A percentile compares a stretch with the other conserved stretches of the same genome.
Conservation (phyloP, 2,329 filamentous ascomycete genomes). For the Cordyceps fumosorosea region DNA sequence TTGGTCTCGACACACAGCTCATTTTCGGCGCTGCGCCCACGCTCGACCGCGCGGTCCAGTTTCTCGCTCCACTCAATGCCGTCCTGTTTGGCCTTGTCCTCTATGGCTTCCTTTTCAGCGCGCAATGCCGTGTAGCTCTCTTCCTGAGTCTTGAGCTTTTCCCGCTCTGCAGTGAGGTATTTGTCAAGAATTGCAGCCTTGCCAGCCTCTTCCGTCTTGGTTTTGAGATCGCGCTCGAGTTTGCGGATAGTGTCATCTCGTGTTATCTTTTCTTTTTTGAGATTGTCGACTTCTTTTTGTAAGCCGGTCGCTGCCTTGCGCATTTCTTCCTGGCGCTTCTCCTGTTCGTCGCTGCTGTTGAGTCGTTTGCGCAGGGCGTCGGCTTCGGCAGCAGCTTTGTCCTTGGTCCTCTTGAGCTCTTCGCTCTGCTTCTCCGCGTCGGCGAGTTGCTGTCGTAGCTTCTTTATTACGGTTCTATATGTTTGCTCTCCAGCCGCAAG, state of each 20-base stretch:
- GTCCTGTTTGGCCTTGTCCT: constrained; percentile 64
- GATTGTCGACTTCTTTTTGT: constrained; percentile 29
- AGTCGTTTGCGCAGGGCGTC: constrained; percentile 40
- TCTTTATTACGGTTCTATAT: constrained; percentile 76
- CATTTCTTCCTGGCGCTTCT: constrained; percentile 46
- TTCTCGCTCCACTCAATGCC: constrained; percentile 68
- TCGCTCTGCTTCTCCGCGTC: constrained; percentile 59
- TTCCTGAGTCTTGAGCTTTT: constrained; percentile 48
- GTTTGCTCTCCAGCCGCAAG: constrained; percentile 82
- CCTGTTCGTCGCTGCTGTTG: constrained; percentile 44
- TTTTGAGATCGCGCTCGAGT: constrained; percentile 62
- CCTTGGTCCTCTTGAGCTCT: constrained; percentile 52
- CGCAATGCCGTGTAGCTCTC: constrained; percentile 57
- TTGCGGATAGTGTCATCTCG: constrained; percentile 61
- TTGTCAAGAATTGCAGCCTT: constrained; percentile 62
- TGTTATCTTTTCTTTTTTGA: constrained; percentile 46
- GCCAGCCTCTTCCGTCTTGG: constrained; percentile 57
- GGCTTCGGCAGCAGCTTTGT: constrained; percentile 49
- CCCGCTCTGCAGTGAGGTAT: constrained; percentile 59
- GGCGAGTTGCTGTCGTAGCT: constrained; percentile 59
- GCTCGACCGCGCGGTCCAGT: constrained; percentile 65
- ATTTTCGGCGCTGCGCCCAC: constrained; percentile 58
- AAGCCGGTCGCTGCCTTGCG: constrained; percentile 47
- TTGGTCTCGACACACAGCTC: constrained; percentile 75
- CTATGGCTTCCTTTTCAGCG: constrained; percentile 69